Conservation (phyloP, 2,329 filamentous ascomycete species). For the Paecilomyces sp. region DNA sequence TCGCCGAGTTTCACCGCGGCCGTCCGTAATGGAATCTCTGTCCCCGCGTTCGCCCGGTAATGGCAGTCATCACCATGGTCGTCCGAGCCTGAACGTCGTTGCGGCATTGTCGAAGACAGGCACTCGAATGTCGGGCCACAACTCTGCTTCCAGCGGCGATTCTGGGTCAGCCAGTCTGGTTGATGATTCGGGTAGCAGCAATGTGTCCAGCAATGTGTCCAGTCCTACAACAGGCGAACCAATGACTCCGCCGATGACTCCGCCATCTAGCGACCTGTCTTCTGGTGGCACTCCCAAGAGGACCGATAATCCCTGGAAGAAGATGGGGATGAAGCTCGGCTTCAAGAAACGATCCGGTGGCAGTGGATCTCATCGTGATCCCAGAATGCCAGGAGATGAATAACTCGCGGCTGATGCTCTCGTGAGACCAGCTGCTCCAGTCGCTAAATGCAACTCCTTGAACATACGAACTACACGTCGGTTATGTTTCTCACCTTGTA, state of each 20-base stretch:
- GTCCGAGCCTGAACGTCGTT: constrained; percentile 22
- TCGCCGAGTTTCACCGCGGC: constrained; percentile 23
- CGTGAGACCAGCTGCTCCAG: background rate
- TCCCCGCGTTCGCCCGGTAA: constrained; percentile 11
- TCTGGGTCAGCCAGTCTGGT: constrained; percentile 32
- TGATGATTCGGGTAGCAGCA: constrained; percentile 39
- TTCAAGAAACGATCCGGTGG: constrained; percentile 31
- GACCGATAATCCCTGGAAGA: constrained; percentile 45
- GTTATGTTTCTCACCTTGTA: background rate
- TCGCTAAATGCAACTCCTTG: background rate
- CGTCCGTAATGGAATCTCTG: constrained; percentile 23
- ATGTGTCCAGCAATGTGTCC: constrained; percentile 33
- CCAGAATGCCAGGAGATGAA: background rate
- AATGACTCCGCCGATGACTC: constrained; percentile 47
- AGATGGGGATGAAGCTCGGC: constrained; percentile 45
- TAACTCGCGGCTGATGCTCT: background rate
- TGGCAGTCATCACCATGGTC: constrained; percentile 16
- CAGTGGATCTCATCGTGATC: constrained; percentile 1
- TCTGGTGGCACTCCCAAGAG: constrained; percentile 32
- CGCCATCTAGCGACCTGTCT: constrained; percentile 37
- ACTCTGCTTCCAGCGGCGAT: constrained; percentile 30
- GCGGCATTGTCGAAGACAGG: constrained; percentile 26
- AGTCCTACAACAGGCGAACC: constrained; percentile 35
- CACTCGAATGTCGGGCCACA: constrained; percentile 27
- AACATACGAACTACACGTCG: background rate